Conservation (phyloP, 2,329 filamentous ascomycete genomes). For the Lanzia echinophila region DNA sequence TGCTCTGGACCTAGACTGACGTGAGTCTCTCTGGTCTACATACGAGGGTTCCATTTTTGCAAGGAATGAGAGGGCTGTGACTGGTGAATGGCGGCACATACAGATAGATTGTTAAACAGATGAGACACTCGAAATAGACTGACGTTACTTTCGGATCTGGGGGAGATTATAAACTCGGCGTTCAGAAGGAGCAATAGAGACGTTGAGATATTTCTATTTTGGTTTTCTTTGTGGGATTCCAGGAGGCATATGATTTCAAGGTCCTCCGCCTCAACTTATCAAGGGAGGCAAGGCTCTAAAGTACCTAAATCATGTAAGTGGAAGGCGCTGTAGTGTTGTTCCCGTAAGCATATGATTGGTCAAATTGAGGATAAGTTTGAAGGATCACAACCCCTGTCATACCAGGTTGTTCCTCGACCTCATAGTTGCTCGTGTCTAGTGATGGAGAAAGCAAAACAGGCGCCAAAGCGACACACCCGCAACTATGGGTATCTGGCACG, state of each 20-base stretch:
- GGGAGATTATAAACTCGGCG: conserved; percentile 11
- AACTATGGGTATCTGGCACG: conserved; percentile 34
- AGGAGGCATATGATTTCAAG: conserved; percentile 23
- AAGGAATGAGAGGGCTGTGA: conserved; percentile 24
- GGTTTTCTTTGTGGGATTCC: conserved; percentile 23
- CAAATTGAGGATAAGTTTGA: conserved; percentile 4
- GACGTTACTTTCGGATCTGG: conserved; percentile 9
- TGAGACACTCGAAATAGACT: conserved; percentile 13
- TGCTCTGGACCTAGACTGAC: conserved; percentile 28
- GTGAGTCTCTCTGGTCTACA: conserved; percentile 31
- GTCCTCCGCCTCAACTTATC: conserved; percentile 24
- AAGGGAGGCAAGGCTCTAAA: conserved; percentile 24
- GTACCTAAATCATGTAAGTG: conserved; percentile 14
- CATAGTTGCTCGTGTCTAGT: conserved; percentile 2
- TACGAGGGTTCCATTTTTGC: conserved; percentile 28
- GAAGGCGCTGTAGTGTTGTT: conserved; percentile 10
- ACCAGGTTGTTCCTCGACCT: conserved; percentile 6
- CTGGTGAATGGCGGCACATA: conserved; percentile 20
- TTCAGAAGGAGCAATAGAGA: conserved; percentile 15
- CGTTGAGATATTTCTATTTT: conserved; percentile 27
- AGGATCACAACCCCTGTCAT: conserved; percentile 9
- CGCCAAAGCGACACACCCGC: conserved; percentile 19
- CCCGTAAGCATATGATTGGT: conserved; percentile 11
- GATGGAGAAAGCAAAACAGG: conserved; percentile 11
- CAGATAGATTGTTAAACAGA: conserved; percentile 14